phyloP scores from a whole-genome alignment of 352 stramenopile genomes.

The Pythium folliculosum region DNA sequence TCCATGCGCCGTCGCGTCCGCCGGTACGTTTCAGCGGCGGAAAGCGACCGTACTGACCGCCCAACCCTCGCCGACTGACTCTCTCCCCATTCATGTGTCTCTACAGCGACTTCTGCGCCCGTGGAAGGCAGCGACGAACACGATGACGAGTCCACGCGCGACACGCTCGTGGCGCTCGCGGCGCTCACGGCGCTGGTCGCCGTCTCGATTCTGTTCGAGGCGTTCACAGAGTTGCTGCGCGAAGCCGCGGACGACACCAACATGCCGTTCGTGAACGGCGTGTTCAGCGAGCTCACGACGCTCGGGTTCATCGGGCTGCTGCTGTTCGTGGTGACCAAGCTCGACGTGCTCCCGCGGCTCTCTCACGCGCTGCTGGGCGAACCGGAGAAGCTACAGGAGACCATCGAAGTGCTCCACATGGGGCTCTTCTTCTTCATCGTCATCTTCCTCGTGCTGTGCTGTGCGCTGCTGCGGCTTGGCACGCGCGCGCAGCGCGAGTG shows the following conservation, averaged over 20 bases:
- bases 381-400: conserved; percentile 59
- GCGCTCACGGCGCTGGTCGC: conserved; percentile 15
- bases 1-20: too few species aligned
- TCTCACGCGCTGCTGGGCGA: conserved; percentile 46
- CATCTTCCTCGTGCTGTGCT: conserved; percentile 77
- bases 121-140: background rate
- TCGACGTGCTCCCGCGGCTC: conserved; percentile 51
- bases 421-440: conserved; percentile 82
- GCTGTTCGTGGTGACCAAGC: conserved; percentile 46
- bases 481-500: conserved; percentile 66
- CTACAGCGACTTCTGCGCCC: background rate
- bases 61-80: too few species aligned
- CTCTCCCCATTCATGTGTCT: background rate
- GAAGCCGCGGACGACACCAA: conserved; percentile 30
- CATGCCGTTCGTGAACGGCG: conserved; percentile 35
- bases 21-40: too few species aligned
- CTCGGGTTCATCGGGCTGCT: conserved; percentile 25
- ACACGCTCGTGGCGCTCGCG: conserved; percentile 9
- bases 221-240: conserved; percentile 28
- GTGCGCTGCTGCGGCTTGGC: conserved; percentile 60
- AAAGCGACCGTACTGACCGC: too few species aligned
- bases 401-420: conserved; percentile 79
- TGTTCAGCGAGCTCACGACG: conserved; percentile 33
- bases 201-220: conserved; percentile 25
- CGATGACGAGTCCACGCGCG: background rate